Base-by-base conservation (phyloP, 495 filamentous ascomycete species). In the Penicillium verhagenii region DNA sequence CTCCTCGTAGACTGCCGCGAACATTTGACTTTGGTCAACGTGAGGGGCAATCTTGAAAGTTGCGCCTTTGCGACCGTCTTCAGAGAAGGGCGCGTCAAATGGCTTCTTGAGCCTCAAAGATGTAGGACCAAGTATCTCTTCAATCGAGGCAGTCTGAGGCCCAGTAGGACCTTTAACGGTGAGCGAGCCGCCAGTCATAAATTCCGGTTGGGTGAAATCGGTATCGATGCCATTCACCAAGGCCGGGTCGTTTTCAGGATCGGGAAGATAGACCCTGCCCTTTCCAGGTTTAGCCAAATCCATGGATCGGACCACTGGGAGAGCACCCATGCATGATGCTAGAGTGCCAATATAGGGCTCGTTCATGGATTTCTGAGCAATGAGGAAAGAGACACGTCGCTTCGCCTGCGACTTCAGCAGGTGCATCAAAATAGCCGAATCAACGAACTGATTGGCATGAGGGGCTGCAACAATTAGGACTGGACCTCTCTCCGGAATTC, bases 371-470 rank as follows among this genome's bases (percentile, higher is more conserved):
- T 96, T 96, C 54, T 93, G 91, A 4, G 94, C 94, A 57, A 94
- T 93, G 4, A 98, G 84, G 59, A 94, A 91, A 21, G 89, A 86
- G 47, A 95, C 88, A 18, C 94, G 87, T 48, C 94, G 88, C 47
- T 89, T 84, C 37, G 89, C 86, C 76, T 96, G 91, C 47, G 79
- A 84, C 51, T 88, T 85, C 16, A 97, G 79, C 7, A 89, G 86
- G 29, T 91, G 89, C 82, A 94, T 93, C 35, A 98, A 80, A 57
- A 97, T 89, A 21, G 96, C 80, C 38, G 91, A 92, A 59, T 98
- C 94, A 57, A 97, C 90, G 65, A 98, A 98, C 82, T 92, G 94
- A 68, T 98, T 98, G 33, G 93, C 94, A 79, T 98, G 94, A 51
- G 94, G 94, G 18, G 94, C 94, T 16, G 91, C 92, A 50, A 98